Evolutionary conservation across 192 early-diverging fungal species (phyloP).

Genomic region (Thamnidium elegans): DNA sequence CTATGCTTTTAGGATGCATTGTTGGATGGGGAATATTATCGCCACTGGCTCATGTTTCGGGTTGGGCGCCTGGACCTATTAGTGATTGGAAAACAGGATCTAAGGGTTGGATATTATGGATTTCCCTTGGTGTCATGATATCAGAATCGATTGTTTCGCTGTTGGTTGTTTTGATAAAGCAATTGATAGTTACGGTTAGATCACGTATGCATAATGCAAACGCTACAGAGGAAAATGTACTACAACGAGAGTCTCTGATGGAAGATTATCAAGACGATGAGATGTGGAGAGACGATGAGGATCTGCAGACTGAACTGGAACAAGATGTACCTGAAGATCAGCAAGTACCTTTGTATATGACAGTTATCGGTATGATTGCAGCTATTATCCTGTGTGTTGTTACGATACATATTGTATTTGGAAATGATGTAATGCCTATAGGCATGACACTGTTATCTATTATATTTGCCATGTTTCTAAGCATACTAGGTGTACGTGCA

Average conservation of each 20-base stretch:
- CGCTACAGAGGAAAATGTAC: background rate
- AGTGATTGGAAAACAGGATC: conserved; percentile 66
- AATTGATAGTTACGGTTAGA: conserved; percentile 37
- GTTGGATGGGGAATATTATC: conserved; percentile 76
- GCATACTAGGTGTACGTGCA: conserved; percentile 81
- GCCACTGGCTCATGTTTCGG: conserved; percentile 58
- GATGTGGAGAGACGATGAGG: conserved; percentile 23
- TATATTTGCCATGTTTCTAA: conserved; percentile 66
- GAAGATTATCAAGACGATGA: conserved; percentile 31
- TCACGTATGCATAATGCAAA: background rate
- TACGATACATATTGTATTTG: conserved; percentile 64
- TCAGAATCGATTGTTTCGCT: conserved; percentile 67
- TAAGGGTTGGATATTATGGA: conserved; percentile 78
- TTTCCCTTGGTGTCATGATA: conserved; percentile 78
- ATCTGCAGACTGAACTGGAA: background rate
- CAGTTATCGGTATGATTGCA: conserved; percentile 59
- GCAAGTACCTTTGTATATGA: conserved; percentile 60
- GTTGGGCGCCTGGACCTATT: conserved; percentile 73
- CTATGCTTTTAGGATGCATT: conserved; percentile 67
- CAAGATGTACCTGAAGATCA: conserved; percentile 50
- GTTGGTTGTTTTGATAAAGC: conserved; percentile 43
- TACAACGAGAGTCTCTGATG: background rate
- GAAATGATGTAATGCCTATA: conserved; percentile 53
- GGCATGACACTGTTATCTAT: conserved; percentile 69
- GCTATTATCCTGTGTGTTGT: conserved; percentile 61